These are phyloP conservation scores for Trypanosoma brucei DNA, from an alignment of 208 protist genomes.

Conservation along the genomic window DNA sequence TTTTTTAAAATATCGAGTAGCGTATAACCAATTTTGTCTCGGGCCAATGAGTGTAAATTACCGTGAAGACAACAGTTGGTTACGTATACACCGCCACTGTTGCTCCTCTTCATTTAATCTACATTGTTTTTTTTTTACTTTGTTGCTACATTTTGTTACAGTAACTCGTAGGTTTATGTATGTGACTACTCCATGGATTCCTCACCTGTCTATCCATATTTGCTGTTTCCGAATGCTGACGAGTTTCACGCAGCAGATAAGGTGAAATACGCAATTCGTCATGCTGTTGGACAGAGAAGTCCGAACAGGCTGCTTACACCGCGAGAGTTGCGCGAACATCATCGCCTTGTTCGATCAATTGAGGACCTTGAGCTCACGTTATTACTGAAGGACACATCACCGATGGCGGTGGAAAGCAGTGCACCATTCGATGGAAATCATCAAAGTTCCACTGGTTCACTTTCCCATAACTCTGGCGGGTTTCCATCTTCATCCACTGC, in stretches of 20 bases:
- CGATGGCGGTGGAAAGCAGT: no score
- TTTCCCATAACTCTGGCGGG: no score
- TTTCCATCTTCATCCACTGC: no score
- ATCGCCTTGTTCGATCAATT: conserved; percentile 15
- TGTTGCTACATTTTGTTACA: background rate
- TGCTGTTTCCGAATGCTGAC: conserved; percentile 56
- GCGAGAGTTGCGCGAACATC: conserved; percentile 5
- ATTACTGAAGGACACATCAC: background rate
- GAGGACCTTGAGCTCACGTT: background rate
- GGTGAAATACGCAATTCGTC: conserved; percentile 61
- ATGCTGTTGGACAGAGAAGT: conserved; percentile 8
- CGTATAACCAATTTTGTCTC: no score
- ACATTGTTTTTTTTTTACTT: background rate
- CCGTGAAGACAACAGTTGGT: no score
- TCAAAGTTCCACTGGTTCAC: no score
- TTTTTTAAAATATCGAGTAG: no score
- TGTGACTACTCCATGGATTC: conserved; percentile 40
- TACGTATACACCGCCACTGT: no score
- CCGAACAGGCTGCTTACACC: background rate
- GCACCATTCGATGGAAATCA: no score
- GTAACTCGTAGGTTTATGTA: background rate
- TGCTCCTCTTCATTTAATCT: no score
- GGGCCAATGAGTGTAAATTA: no score
- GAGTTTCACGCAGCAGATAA: conserved; percentile 67
- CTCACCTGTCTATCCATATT: conserved; percentile 69